Conservation (phyloP, 2,329 filamentous ascomycete species). For the Xylariales sp. region DNA sequence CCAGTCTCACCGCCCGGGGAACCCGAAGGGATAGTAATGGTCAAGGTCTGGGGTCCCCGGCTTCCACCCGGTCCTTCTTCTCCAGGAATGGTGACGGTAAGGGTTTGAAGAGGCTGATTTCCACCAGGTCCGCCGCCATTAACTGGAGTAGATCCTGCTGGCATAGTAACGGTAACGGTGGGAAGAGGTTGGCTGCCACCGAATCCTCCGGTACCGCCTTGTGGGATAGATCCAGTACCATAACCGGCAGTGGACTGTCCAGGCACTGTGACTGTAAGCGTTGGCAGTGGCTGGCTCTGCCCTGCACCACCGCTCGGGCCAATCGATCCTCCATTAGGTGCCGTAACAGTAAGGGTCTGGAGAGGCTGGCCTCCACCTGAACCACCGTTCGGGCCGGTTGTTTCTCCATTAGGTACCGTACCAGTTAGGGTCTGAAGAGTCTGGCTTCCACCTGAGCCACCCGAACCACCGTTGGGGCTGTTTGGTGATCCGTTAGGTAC, state of each 20-base stretch:
- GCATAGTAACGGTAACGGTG: constrained; percentile 36
- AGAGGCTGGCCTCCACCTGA: constrained; percentile 18
- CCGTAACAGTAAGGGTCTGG: constrained; percentile 21
- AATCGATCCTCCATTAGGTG: constrained; percentile 25
- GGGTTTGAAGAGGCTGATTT: constrained; percentile 34
- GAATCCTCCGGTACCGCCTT: constrained; percentile 23
- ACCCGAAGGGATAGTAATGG: constrained; percentile 28
- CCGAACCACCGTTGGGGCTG: constrained; percentile 9
- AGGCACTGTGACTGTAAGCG: constrained; percentile 33
- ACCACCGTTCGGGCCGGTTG: constrained; percentile 34
- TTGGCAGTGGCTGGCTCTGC: constrained; percentile 20
- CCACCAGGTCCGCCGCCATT: constrained; percentile 26
- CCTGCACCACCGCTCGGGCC: constrained; percentile 13
- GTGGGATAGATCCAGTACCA: constrained; percentile 18
- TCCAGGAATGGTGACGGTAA: constrained; percentile 35
- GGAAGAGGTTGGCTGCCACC: constrained; percentile 25
- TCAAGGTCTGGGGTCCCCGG: constrained; percentile 35
- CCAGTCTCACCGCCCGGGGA: constrained; percentile 5
- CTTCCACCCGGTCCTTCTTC: constrained; percentile 19
- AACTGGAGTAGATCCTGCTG: constrained; percentile 20
- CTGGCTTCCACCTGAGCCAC: constrained; percentile 4
- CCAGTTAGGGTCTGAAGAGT: constrained; percentile 29
- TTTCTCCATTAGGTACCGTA: constrained; percentile 19
- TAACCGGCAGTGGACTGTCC: constrained; percentile 29
- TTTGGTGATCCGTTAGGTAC: constrained; percentile 26